Evolutionary conservation across 139 green algal genomes (phyloP), one percentile per base, ranked within the genome.

Genomic region (Micromonas commoda): DNA sequence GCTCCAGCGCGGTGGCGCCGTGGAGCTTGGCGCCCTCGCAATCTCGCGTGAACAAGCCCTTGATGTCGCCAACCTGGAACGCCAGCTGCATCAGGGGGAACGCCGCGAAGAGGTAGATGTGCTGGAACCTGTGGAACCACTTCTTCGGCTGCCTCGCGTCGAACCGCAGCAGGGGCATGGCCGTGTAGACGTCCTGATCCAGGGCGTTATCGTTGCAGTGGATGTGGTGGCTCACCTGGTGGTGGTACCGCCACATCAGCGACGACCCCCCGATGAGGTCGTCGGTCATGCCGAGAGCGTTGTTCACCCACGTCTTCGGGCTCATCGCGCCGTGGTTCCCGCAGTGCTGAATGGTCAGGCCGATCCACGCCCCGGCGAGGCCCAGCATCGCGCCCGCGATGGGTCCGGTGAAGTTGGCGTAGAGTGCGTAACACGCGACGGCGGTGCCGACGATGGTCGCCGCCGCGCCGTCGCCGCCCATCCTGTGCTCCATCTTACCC

Each of bases 281-380:
- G 64, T 90, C 71, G 9, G 79, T 87, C 29, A 92, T 68, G 1
- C 91, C 91, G 79, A 92, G 57, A 0, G 85, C 32, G 37, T 87
- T 82, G 85, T 96, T 96, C 5, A 96, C 83, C 35, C 69, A 61
- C 0, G 85, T 78, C 31, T 88, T 91, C 37, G 86, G 92, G 33
- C 81, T 89, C 91, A 96, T 96, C n/a, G 91, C 90, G n/a, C 91
- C 91, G 76, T 96, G 91, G 86, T 96, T 96, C 34, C 90, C 89
- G 82, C 90, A 93, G 80, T 94, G 90, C 88, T 93, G 89, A 39
- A 93, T 82, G 1, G 89, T 92, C 21, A 92, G 83, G 21, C 89
- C 91, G 69, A 93, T 91, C 91, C 91, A 95, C 19, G 91, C 91
- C 34, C 90, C 90, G 19, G 73, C 85, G 54, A 93, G 73, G 29